Conservation (phyloP, 2,329 filamentous ascomycete species). For the Zarea fungicola region DNA sequence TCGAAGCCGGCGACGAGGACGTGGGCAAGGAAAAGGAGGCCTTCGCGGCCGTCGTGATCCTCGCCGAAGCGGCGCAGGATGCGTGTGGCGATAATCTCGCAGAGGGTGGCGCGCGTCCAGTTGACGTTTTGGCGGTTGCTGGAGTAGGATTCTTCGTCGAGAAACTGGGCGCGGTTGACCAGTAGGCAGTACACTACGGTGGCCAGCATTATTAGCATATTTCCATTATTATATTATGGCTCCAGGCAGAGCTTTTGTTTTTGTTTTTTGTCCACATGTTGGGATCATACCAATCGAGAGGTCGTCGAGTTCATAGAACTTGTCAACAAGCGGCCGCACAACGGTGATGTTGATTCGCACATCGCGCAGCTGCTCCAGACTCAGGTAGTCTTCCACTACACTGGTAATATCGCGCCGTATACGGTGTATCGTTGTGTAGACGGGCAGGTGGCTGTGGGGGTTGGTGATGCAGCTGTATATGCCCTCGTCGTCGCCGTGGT, state of each 20-base stretch:
- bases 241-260: too few species aligned
- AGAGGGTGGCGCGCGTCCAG: slow-evolving; percentile 69
- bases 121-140: slow-evolving; percentile 78
- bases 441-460: slow-evolving; percentile 58
- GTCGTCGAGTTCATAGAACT: slow-evolving; percentile 72
- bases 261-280: not conserved
- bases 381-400: slow-evolving; percentile 59
- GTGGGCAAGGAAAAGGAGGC: slow-evolving; percentile 68
- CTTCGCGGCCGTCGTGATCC: slow-evolving; percentile 64
- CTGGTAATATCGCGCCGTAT: slow-evolving; percentile 59
- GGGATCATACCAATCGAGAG: slow-evolving; percentile 61
- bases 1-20: slow-evolving; percentile 80
- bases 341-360: slow-evolving; percentile 77
- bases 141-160: slow-evolving; percentile 70
- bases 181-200: slow-evolving; percentile 70
- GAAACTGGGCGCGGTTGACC: slow-evolving; percentile 74
- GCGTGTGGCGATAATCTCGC: slow-evolving; percentile 73
- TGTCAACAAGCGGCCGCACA: slow-evolving; percentile 76
- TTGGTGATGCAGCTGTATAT: slow-evolving; percentile 52
- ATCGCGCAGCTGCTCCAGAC: slow-evolving; percentile 70
- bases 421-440: slow-evolving; percentile 74
- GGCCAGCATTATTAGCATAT: not conserved
- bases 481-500: slow-evolving; percentile 24
- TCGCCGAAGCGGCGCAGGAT: slow-evolving; percentile 75
- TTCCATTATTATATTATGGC: not conserved